Evolutionary conservation across 2,329 filamentous ascomycete genomes (phyloP).

Genomic region (Aureobasidium sp.): DNA sequence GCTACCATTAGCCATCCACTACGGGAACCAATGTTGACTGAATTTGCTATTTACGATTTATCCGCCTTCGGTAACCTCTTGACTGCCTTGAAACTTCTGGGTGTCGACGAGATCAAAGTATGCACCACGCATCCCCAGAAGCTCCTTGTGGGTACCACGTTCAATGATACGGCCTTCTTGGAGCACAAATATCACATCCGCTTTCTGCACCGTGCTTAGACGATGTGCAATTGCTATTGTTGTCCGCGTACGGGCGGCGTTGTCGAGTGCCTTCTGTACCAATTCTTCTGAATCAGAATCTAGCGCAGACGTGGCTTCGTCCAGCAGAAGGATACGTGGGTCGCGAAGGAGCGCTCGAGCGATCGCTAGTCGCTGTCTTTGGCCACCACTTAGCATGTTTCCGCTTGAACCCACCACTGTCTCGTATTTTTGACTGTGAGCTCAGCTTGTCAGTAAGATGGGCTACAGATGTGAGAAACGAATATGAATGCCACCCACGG

Average conservation of each 20-base stretch:
- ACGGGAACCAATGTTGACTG: no score
- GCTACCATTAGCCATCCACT: no score
- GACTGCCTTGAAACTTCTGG: no score
- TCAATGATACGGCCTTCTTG: not conserved
- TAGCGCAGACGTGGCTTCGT: conserved; percentile 38
- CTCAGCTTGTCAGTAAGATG: no score
- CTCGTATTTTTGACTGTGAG: not conserved
- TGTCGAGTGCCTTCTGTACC: not conserved
- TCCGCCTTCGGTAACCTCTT: no score
- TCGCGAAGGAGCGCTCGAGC: conserved; percentile 38
- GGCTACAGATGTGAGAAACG: no score
- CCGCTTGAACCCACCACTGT: not conserved
- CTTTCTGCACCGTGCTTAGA: not conserved
- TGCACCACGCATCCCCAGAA: no score
- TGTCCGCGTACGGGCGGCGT: not conserved
- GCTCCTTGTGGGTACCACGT: not conserved
- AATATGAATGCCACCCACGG: conserved; percentile 20
- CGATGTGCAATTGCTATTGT: not conserved
- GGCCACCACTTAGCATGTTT: conserved; percentile 27
- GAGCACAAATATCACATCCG: not conserved
- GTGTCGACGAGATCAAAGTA: no score
- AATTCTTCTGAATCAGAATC: conserved; percentile 21
- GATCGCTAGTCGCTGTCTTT: conserved; percentile 37
- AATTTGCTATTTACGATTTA: no score
- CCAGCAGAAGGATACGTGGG: conserved; percentile 35